Conservation (phyloP, 495 filamentous ascomycete genomes). For the Penicillium parvum region DNA sequence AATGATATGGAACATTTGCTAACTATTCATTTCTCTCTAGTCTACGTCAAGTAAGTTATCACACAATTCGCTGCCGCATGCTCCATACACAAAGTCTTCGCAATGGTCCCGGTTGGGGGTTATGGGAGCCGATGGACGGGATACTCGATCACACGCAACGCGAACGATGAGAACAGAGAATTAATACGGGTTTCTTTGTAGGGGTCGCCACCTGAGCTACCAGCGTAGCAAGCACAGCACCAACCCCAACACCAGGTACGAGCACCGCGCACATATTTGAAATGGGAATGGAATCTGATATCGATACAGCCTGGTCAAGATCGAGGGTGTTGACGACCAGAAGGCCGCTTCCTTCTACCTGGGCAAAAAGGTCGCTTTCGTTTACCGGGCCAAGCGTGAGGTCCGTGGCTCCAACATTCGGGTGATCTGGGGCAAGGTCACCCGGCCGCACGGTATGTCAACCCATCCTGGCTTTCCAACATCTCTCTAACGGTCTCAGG, state of each 20-base stretch:
- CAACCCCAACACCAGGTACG: constrained; percentile 70
- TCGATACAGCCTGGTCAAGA: constrained; percentile 71
- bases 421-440: constrained; percentile 99
- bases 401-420: constrained; percentile 93
- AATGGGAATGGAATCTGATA: constrained; percentile 29
- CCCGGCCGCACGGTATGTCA: constrained; percentile 80
- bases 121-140: constrained; percentile 4
- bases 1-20: constrained; percentile 25
- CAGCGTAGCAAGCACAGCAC: constrained; percentile 81
- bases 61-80: constrained; percentile 21
- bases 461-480: neutral
- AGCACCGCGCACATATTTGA: constrained; percentile 12
- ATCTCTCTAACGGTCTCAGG: constrained; percentile 43
- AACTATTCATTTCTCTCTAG: constrained; percentile 45
- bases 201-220: constrained; percentile 91
- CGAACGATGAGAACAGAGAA: constrained; percentile 20
- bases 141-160: constrained; percentile 1
- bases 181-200: constrained; percentile 45
- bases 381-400: constrained; percentile 91
- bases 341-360: constrained; percentile 85
- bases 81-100: constrained; percentile 18
- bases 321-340: constrained; percentile 89
- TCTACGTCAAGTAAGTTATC: constrained; percentile 87
- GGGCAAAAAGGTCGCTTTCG: constrained; percentile 95
- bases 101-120: constrained; percentile 6